Percentiles rank a stretch among this genome's conserved stretches.
Evolutionary conservation across 768 basidiomycete genomes (phyloP).

Genomic region (Termitomyces sp.): DNA sequence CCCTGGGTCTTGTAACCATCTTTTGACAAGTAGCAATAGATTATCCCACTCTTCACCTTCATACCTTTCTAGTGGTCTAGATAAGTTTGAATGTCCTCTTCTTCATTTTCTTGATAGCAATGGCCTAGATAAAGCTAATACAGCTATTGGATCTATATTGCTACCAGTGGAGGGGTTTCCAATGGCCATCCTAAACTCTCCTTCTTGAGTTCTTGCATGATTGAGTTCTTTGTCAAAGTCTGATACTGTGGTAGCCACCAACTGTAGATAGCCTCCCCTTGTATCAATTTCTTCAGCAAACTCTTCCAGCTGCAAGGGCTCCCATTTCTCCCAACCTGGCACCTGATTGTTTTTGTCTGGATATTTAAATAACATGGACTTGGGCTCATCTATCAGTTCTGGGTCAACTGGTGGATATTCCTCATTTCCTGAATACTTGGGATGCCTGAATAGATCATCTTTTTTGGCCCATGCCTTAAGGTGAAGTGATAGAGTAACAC

Average conservation of each 20-base stretch:
- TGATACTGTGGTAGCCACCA: neutral
- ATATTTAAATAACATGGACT: neutral
- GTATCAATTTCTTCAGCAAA: neutral
- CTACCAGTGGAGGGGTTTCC: neutral
- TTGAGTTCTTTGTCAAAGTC: neutral
- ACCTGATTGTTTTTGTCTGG: neutral
- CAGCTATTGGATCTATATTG: too few species aligned
- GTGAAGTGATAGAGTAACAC: neutral
- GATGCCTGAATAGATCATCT: neutral
- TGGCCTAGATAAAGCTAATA: too few species aligned
- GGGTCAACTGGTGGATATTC: neutral
- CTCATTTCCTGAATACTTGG: neutral
- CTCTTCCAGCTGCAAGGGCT: neutral
- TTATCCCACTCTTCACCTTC: too few species aligned
- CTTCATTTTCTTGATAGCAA: too few species aligned
- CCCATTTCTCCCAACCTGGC: neutral
- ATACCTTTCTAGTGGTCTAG: too few species aligned
- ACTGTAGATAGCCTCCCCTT: neutral
- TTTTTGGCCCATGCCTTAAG: neutral
- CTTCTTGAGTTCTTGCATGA: neutral
- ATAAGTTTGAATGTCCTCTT: too few species aligned
- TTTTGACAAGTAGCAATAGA: too few species aligned
- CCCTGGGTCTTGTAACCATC: too few species aligned
- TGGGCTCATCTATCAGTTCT: neutral
- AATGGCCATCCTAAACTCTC: neutral